These are phyloP conservation scores for Colletotrichum coccodes DNA, from an alignment of 2,329 filamentous ascomycete species.

Conservation along the genomic window DNA sequence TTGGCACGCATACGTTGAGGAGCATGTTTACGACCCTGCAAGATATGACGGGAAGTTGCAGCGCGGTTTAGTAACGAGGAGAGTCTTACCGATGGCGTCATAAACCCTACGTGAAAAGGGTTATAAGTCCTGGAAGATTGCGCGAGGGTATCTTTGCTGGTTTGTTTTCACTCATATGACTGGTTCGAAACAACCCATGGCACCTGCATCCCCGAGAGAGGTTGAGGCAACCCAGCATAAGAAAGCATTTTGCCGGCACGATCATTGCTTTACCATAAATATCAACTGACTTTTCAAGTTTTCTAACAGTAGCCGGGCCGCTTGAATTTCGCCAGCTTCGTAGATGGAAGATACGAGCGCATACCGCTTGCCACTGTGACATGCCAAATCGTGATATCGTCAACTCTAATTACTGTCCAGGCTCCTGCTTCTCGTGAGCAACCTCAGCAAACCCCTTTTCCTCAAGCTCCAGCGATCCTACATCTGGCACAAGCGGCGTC, in stretches of 20 bases:
- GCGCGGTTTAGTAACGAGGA: too few species aligned
- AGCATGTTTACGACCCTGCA: too few species aligned
- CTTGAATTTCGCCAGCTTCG: not conserved
- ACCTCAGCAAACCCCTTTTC: slow-evolving; percentile 62
- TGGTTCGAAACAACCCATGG: not conserved
- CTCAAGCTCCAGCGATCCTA: slow-evolving; percentile 59
- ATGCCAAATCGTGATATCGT: not conserved
- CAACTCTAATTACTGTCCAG: not conserved
- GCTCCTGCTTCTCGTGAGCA: slow-evolving; percentile 41
- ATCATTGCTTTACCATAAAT: too few species aligned
- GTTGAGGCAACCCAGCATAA: too few species aligned
- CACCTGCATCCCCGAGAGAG: too few species aligned
- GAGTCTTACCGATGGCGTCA: too few species aligned
- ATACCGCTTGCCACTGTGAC: too few species aligned
- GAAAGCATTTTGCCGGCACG: not conserved
- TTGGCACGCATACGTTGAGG: too few species aligned
- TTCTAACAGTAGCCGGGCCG: not conserved
- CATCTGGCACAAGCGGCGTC: slow-evolving; percentile 59
- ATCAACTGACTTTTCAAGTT: not conserved
- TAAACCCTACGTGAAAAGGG: too few species aligned
- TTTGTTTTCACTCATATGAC: not conserved
- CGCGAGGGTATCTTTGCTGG: not conserved
- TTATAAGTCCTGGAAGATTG: too few species aligned
- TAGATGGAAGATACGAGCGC: not conserved
- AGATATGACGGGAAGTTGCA: too few species aligned